Evolutionary conservation across 371 early-diverging fungal species (phyloP).

Genomic region (Mucor piriformis): DNA sequence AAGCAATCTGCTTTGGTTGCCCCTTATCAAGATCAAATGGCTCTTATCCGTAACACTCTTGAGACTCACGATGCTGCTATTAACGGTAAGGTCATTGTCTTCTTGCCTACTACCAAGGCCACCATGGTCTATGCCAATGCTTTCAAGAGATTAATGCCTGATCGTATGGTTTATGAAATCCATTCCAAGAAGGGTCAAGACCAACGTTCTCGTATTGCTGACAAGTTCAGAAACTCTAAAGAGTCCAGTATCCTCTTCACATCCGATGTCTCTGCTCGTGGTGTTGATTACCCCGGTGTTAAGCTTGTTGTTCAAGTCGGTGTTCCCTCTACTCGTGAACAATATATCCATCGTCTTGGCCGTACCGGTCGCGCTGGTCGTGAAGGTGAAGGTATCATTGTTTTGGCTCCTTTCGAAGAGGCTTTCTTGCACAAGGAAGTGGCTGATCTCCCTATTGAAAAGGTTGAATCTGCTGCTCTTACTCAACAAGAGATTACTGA

Average conservation of each 20-base stretch:
- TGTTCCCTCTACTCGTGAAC: constrained; percentile 86
- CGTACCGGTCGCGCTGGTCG: constrained; percentile 98
- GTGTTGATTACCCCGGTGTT: constrained; percentile 98
- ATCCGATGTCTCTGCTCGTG: constrained; percentile 99
- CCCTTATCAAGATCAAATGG: constrained; percentile 66
- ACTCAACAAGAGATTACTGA: constrained; percentile 31
- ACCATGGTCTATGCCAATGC: constrained; percentile 77
- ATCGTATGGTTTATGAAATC: constrained; percentile 62
- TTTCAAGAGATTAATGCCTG: constrained; percentile 52
- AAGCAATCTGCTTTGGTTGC: constrained; percentile 77
- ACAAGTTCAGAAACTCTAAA: constrained; percentile 71
- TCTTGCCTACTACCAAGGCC: constrained; percentile 83
- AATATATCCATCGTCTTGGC: constrained; percentile 98
- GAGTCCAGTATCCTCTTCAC: constrained; percentile 85
- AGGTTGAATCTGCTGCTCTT: constrained; percentile 45
- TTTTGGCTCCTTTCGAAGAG: constrained; percentile 87
- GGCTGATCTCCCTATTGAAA: constrained; percentile 53
- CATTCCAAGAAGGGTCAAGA: constrained; percentile 83
- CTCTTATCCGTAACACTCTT: constrained; percentile 65
- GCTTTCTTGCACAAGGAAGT: constrained; percentile 61
- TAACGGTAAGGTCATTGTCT: constrained; percentile 86
- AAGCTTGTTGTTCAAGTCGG: constrained; percentile 95
- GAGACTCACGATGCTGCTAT: constrained; percentile 54
- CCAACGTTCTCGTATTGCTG: constrained; percentile 72
- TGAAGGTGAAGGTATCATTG: constrained; percentile 84